Evolutionary conservation across 768 basidiomycete species (phyloP).

Genomic region (Tremella mesenterica): DNA sequence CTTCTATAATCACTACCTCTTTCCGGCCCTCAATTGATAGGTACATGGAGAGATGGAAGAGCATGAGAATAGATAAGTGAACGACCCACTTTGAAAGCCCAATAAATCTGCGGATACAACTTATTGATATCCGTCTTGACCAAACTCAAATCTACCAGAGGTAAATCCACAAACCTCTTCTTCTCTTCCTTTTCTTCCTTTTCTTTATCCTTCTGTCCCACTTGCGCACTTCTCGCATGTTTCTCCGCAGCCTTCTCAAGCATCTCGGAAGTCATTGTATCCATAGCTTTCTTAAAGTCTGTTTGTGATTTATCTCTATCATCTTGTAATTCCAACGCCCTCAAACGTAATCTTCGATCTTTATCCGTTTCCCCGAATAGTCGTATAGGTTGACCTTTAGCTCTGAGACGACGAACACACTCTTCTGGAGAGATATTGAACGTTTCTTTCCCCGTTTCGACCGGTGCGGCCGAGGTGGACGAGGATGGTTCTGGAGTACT

Average conservation of each 20-base stretch:
- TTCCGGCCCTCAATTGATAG: background rate
- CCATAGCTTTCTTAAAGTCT: constrained; percentile 62
- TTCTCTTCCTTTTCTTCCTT: constrained; percentile 45
- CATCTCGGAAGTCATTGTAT: constrained; percentile 54
- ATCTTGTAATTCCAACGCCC: constrained; percentile 91
- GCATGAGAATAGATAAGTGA: background rate
- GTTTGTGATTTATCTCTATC: constrained; percentile 54
- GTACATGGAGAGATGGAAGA: background rate
- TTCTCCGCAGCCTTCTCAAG: constrained; percentile 42
- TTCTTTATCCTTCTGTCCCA: constrained; percentile 39
- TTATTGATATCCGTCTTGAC: constrained; percentile 89
- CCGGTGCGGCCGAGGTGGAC: constrained; percentile 13
- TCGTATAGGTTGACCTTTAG: constrained; percentile 87
- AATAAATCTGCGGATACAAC: constrained; percentile 93
- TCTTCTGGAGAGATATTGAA: constrained; percentile 95
- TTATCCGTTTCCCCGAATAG: constrained; percentile 93
- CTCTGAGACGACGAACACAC: constrained; percentile 73
- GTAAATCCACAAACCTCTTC: constrained; percentile 42
- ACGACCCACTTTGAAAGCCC: constrained; percentile 62
- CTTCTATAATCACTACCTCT: background rate
- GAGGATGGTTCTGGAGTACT: constrained; percentile 47
- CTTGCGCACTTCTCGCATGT: constrained; percentile 3
- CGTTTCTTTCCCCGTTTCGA: constrained; percentile 28
- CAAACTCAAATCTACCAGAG: constrained; percentile 66
- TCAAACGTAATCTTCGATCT: constrained; percentile 75